A percentile compares a stretch with the other conserved stretches of the same genome.
Conservation (phyloP, 352 stramenopile genomes). For the Globisporangium parvum region DNA sequence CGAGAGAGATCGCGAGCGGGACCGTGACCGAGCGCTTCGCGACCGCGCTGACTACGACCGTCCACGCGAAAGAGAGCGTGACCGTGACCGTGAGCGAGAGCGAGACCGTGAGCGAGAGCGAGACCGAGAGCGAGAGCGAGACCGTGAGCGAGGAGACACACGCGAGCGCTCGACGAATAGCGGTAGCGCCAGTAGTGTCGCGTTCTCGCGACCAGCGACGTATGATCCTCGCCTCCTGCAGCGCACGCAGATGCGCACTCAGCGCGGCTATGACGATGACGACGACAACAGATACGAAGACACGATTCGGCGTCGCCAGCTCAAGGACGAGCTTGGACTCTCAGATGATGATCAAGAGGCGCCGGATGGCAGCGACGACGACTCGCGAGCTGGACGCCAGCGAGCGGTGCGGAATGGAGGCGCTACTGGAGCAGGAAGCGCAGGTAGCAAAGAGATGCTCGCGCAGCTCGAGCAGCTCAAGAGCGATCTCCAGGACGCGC, state of each 20-base stretch:
- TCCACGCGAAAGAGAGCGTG: constrained; percentile 22
- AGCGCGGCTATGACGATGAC: constrained; percentile 33
- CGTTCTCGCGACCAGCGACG: constrained; percentile 76
- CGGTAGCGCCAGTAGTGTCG: constrained; percentile 16
- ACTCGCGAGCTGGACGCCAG: not conserved
- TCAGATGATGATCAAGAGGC: constrained; percentile 48
- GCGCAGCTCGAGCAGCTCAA: constrained; percentile 52
- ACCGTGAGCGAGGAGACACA: constrained; percentile 1
- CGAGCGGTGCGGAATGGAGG: constrained; percentile 2
- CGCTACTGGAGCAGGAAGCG: constrained; percentile 7
- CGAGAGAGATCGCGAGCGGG: constrained; percentile 22
- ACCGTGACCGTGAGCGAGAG: constrained; percentile 27
- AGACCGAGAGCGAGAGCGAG: constrained; percentile 15
- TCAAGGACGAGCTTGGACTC: constrained; percentile 77
- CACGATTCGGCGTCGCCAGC: constrained; percentile 44
- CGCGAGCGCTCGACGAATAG: not conserved
- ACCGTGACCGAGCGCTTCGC: constrained; percentile 29
- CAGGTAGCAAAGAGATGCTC: constrained; percentile 12
- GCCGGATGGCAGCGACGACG: constrained; percentile 8
- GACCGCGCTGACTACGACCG: constrained; percentile 22
- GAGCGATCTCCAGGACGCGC: constrained; percentile 45
- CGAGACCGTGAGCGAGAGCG: constrained; percentile 24
- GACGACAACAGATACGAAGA: constrained; percentile 37
- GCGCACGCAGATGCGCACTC: constrained; percentile 31
- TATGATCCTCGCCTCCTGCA: constrained; percentile 76